Base-by-base conservation (phyloP, 2,329 filamentous ascomycete species). In the Neurospora sp. region DNA sequence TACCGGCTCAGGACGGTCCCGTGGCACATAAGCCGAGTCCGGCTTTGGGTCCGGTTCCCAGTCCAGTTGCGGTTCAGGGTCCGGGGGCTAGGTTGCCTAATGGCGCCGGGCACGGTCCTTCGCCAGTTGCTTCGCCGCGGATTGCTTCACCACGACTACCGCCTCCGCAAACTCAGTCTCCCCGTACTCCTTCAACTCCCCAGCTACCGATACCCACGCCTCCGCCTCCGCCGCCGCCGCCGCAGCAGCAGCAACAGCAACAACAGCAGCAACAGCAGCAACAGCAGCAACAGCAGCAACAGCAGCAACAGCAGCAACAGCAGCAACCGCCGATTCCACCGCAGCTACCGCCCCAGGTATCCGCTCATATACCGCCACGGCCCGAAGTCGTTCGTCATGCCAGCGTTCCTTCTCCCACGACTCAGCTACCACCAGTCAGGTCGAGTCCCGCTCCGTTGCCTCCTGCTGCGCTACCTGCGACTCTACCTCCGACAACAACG, bases 331-430 rank as follows among this genome's bases (percentile, higher is more conserved):
- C 76, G 11, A 72, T 73, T 33, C 72, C 75, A 40, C 69, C 72
- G 10, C 74, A 75, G 17, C 72, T 75, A 66, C 71, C 72, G 17
- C 69, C 73, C 33, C 78, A 76, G 8, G 52, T 62, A 33, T 62
- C 52, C 15, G 52, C 52, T n/a, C 52, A 62, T 36, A 62, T 62
- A 4, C 71, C 71, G 11, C 52, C 66, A 43, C 43, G 67, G 2
- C 68, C 52, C 10, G 71, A 70, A 36, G 70, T 72, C 12, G 62
- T 23, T 23, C 71, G 70, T 39, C 38, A 40, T 38, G 36, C 66
- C 23, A 71, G 68, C 39, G 70, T 67, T 8, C 68, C 67, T 17
- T 57, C 68, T n/a, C 70, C 69, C 23, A 37, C 69, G 2, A 70
- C 69, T 38, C 71, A 68, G 43, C 46, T 39, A 8, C 8, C n/a